Evolutionary conservation across 306 rosid species (phyloP).

Genomic region (Echinosophora koreensis): DNA sequence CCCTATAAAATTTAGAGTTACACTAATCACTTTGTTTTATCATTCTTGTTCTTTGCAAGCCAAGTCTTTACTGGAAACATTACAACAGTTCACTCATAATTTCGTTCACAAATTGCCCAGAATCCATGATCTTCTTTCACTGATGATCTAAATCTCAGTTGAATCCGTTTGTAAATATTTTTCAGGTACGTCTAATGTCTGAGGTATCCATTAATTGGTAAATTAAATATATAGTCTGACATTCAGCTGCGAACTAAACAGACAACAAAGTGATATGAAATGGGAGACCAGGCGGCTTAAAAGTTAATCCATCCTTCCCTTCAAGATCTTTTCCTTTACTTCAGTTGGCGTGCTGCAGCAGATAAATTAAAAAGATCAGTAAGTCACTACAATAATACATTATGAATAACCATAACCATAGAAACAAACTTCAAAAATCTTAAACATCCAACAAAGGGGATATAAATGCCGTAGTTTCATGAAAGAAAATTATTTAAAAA

Average conservation of each 20-base stretch:
- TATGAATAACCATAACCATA: neutral
- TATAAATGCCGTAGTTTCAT: neutral
- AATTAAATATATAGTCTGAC: slow-evolving; percentile 5
- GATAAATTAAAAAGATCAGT: slow-evolving; percentile 30
- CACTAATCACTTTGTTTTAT: neutral
- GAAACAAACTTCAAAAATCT: slow-evolving; percentile 1
- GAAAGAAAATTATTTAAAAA: neutral
- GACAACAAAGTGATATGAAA: slow-evolving; percentile 34
- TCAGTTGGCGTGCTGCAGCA: slow-evolving; percentile 88
- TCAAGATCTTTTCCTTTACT: slow-evolving; percentile 90
- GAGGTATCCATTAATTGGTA: slow-evolving; percentile 17
- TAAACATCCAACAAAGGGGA: neutral
- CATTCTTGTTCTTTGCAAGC: slow-evolving; percentile 16
- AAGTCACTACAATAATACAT: slow-evolving; percentile 21
- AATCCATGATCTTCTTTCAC: slow-evolving; percentile 26
- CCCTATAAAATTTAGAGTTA: too few relatives aligned
- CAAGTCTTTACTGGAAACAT: slow-evolving; percentile 27
- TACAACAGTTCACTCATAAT: slow-evolving; percentile 1
- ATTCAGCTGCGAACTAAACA: slow-evolving; percentile 34
- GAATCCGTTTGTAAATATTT: slow-evolving; percentile 23
- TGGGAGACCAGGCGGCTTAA: slow-evolving; percentile 2
- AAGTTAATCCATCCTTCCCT: slow-evolving; percentile 92
- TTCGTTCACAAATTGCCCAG: slow-evolving; percentile 35
- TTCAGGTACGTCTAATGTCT: slow-evolving; percentile 17
- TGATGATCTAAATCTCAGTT: slow-evolving; percentile 34